Evolutionary conservation across 2,329 filamentous ascomycete species (phyloP), one percentile per base, ranked within the genome.

Genomic region (Hysterium pulicare): DNA sequence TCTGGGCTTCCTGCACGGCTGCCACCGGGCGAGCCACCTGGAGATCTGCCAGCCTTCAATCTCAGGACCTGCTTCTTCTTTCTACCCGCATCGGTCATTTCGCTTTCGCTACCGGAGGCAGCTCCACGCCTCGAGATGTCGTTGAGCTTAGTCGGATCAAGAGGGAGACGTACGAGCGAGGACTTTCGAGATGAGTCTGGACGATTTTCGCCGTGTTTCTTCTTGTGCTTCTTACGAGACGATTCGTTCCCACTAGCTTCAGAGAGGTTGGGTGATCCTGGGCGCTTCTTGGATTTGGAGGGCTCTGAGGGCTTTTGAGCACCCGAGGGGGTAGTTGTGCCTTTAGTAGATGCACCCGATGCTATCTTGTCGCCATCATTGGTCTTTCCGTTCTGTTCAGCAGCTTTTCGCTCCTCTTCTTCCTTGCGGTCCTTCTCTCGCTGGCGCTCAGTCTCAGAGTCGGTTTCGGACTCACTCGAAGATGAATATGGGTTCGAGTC

Each of bases 201-300:
- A 9, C n/a, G 35, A 22, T 7, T 15, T 41, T 21, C 43, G 19
- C 51, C 53, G 41, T 58, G 59, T 33, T 61, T 61, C 55, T 71
- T 70, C 55, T 71, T 73, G 26, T 67, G 62, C 71, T 87, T 88
- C 70, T 93, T 90, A 51, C 86, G 84, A 19, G 83, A 81, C 1
- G 87, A 91, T 64, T 97, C 91, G 54, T 90, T 94, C 40, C 89
- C 91, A 62, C 89, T 95, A 8, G 89, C 89, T 62, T 97, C 91
- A 2, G 90, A 96, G 23, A 87, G 76, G 50, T 90, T 86, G 3
- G 90, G 89, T 13, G 90, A 95, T 15, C 90, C 89, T 23, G 87
- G 79, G 22, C 91, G 83, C 71, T 96, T 96, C 40, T 91, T 78
- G 5, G 69, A 58, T 57, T 78, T 79, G 41, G 72, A 55, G 13